Conservation (phyloP, 2,329 filamentous ascomycete species). For the Cladosporium sp. region DNA sequence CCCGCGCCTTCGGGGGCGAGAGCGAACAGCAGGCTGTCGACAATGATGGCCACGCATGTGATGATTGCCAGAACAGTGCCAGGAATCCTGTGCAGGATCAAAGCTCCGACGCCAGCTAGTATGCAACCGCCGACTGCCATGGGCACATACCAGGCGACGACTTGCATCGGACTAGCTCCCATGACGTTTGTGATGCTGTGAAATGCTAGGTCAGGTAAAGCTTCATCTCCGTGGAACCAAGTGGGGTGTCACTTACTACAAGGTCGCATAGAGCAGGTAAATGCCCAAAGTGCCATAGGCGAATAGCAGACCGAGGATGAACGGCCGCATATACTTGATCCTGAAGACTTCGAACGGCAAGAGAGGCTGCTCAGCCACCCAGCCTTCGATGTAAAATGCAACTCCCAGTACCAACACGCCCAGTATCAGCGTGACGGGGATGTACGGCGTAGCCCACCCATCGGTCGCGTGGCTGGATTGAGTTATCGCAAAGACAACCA, state of each 20-base stretch:
- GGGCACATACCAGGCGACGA: conserved; percentile 66
- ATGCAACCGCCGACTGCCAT: conserved; percentile 65
- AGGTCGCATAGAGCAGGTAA: conserved; percentile 65
- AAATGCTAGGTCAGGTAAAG: conserved; percentile 1
- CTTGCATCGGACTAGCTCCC: conserved; percentile 55
- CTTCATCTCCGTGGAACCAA: not conserved
- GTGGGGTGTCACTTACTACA: conserved; percentile 50
- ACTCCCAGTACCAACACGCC: conserved; percentile 57
- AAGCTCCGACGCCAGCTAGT: conserved; percentile 59
- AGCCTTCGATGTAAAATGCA: conserved; percentile 68
- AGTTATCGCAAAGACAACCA: conserved; percentile 72
- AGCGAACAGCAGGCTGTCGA: conserved; percentile 60
- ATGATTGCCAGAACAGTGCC: conserved; percentile 61
- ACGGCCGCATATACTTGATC: conserved; percentile 63
- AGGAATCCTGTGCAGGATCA: conserved; percentile 63
- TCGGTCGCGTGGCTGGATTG: conserved; percentile 64
- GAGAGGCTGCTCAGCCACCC: conserved; percentile 63
- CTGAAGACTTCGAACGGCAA: conserved; percentile 67
- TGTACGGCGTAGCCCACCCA: conserved; percentile 70
- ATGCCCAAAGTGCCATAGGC: conserved; percentile 66
- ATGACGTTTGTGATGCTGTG: conserved; percentile 58
- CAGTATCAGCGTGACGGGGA: conserved; percentile 60
- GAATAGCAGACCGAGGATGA: conserved; percentile 59
- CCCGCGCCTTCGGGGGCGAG: conserved; percentile 52
- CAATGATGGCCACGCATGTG: conserved; percentile 56